Conservation (phyloP, 768 basidiomycete species). For the Mycena kentingensis region DNA sequence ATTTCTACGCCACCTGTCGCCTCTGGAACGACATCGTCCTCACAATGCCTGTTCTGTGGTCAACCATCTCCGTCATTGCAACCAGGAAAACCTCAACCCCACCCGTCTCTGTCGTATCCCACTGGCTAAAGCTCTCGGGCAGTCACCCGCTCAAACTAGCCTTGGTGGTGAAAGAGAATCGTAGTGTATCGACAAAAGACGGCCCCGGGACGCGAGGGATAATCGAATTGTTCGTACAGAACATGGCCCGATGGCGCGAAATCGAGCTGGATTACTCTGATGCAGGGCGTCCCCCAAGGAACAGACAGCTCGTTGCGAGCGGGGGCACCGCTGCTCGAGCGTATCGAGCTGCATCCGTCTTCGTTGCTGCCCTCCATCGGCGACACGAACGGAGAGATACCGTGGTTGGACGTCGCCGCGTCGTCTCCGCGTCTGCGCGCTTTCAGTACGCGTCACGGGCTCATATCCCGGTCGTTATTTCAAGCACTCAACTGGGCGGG, state of each 20-base stretch:
- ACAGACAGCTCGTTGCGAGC: too few relatives aligned
- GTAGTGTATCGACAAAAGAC: background rate
- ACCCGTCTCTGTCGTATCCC: conserved; percentile 3
- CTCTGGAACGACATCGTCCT: conserved; percentile 11
- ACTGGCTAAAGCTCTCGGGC: conserved; percentile 15
- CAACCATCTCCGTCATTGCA: conserved; percentile 4
- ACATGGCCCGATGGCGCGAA: too few relatives aligned
- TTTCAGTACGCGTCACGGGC: conserved; percentile 11
- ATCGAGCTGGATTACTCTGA: too few relatives aligned
- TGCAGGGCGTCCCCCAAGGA: too few relatives aligned
- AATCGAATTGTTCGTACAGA: too few relatives aligned
- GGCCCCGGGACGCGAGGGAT: background rate
- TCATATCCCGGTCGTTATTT: conserved; percentile 8
- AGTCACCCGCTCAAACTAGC: conserved; percentile 1
- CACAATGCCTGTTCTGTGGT: conserved; percentile 12
- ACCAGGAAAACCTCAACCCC: conserved; percentile 5
- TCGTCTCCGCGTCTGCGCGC: conserved; percentile 9
- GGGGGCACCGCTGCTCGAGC: too few relatives aligned
- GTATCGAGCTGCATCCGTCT: too few relatives aligned
- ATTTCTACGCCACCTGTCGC: conserved; percentile 8
- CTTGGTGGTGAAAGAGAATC: conserved; percentile 6
- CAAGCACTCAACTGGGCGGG: conserved; percentile 9
- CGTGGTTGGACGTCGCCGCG: too few relatives aligned
- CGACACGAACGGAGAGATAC: too few relatives aligned
- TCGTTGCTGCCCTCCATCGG: too few relatives aligned